Percentiles rank a stretch among this genome's conserved stretches.
These are phyloP conservation scores for Crotalaria pallida DNA, from an alignment of 306 rosid genomes.

Conservation along the genomic window DNA sequence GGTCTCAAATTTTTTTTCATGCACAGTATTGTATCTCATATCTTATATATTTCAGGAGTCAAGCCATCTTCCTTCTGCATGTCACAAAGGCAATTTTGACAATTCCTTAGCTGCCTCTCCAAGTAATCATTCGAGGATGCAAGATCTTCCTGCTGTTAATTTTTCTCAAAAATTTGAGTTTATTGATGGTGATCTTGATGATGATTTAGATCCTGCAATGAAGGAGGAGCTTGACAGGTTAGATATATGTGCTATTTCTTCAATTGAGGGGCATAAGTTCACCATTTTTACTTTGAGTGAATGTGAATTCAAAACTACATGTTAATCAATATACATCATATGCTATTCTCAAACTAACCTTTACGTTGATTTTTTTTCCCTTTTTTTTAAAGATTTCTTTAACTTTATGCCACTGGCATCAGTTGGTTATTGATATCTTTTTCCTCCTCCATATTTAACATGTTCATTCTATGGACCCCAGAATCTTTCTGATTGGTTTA, in stretches of 20 bases:
- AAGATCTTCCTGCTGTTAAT: slow-evolving; percentile 37
- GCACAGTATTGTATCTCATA: slow-evolving; percentile 3
- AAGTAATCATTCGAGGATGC: slow-evolving; percentile 44
- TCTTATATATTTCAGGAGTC: slow-evolving; percentile 43
- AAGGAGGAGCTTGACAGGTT: slow-evolving; percentile 91
- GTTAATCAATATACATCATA: neutral
- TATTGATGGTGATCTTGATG: slow-evolving; percentile 65
- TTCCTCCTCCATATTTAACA: neutral
- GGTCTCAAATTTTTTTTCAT: neutral
- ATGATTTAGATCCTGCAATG: slow-evolving; percentile 86
- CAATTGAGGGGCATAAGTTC: neutral
- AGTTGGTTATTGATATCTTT: neutral
- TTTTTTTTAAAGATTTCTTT: neutral
- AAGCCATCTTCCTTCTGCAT: slow-evolving; percentile 39
- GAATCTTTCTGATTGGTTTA: neutral
- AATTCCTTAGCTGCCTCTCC: slow-evolving; percentile 39
- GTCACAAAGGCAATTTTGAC: slow-evolving; percentile 38
- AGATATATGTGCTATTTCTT: slow-evolving; percentile 14
- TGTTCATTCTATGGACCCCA: neutral
- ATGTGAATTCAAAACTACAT: neutral
- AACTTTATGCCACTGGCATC: neutral
- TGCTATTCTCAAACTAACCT: neutral
- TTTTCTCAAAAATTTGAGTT: slow-evolving; percentile 57
- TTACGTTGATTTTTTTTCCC: neutral
- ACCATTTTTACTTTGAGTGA: neutral